Base-by-base conservation (phyloP, 139 green algal genomes). In the Desmodesmus armatus region DNA sequence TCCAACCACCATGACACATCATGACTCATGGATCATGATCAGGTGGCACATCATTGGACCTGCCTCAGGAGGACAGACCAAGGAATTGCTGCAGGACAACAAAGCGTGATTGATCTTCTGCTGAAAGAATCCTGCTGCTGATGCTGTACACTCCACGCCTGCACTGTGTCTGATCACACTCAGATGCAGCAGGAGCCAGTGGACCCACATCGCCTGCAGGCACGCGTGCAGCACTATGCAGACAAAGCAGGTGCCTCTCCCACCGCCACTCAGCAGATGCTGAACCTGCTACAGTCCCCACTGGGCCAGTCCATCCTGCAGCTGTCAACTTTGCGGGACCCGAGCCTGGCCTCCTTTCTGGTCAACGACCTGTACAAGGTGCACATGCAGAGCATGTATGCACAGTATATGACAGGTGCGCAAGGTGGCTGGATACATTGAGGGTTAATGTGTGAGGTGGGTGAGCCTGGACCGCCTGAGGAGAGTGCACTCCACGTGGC, bases 341-440 rank as follows among this genome's bases (percentile, higher is more conserved):
- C 53, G 35, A 33, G 55, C 37, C n/a, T 82, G 7, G 25, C 53
- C 23, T 72, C 76, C 44, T 27, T 82, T 25, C 55, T 82, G 7
- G 55, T 72, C 13, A 82, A 82, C 55, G 76, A 82, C 60, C 29
- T 82, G 60, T 82, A 82, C 76, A 82, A 82, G 40, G 40, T 82
- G 31, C 37, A 35, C 37, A 82, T 82, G 76, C 76, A 82, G 21
- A 71, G 55, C 37, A 72, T 82, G 53, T 82, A 82, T 55, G 58
- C 55, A 37, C 76, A 82, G 53, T 82, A 58, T 27, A 71, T 82
- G 55, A 82, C 55, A 55, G 76, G 76, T 80, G 31, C 0, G 49
- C 7, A 39, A n/a, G n/a, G n/a, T n/a, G n/a, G n/a, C n/a, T n/a
- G n/a, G n/a, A n/a, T n/a, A n/a, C n/a, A n/a, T n/a, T n/a, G n/a